Evolutionary conservation across 495 filamentous ascomycete genomes (phyloP).

Genomic region (Lepraria neglecta): DNA sequence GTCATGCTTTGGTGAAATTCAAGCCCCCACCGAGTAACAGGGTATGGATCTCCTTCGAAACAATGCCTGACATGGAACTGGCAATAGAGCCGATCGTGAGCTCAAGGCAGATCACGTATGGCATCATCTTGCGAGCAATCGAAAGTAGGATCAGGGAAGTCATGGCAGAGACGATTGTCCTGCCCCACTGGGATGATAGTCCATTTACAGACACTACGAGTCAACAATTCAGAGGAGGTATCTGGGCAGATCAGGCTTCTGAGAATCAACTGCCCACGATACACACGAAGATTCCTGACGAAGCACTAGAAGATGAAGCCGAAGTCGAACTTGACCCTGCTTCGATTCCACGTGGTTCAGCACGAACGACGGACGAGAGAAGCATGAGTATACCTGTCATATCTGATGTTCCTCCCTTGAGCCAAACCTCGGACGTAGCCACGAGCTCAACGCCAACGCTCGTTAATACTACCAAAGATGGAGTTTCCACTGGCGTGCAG

Average conservation of each 20-base stretch:
- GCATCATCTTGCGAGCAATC: constrained; percentile 83
- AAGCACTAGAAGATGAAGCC: constrained; percentile 52
- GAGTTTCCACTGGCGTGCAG: constrained; percentile 28
- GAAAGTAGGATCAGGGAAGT: constrained; percentile 92
- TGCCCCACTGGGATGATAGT: constrained; percentile 91
- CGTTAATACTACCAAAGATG: constrained; percentile 24
- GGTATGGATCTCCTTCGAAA: constrained; percentile 88
- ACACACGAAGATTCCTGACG: constrained; percentile 42
- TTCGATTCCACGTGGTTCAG: constrained; percentile 31
- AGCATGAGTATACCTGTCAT: constrained; percentile 52
- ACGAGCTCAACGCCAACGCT: constrained; percentile 31
- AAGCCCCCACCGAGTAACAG: constrained; percentile 95
- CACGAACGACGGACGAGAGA: constrained; percentile 47
- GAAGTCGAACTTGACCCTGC: constrained; percentile 42
- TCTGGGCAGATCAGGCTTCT: constrained; percentile 62
- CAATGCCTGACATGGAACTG: constrained; percentile 86
- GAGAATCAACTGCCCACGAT: constrained; percentile 26
- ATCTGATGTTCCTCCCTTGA: constrained; percentile 29
- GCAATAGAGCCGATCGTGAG: constrained; percentile 91
- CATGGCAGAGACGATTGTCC: constrained; percentile 84
- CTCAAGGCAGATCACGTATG: constrained; percentile 89
- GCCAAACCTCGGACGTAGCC: constrained; percentile 36
- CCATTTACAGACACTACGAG: constrained; percentile 76
- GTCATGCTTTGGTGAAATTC: constrained; percentile 75
- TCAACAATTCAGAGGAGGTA: constrained; percentile 77